Percentiles rank a stretch among this genome's conserved stretches.
Evolutionary conservation across 192 early-diverging fungal genomes (phyloP).

Genomic region (Phlyctochytrium bullatum): DNA sequence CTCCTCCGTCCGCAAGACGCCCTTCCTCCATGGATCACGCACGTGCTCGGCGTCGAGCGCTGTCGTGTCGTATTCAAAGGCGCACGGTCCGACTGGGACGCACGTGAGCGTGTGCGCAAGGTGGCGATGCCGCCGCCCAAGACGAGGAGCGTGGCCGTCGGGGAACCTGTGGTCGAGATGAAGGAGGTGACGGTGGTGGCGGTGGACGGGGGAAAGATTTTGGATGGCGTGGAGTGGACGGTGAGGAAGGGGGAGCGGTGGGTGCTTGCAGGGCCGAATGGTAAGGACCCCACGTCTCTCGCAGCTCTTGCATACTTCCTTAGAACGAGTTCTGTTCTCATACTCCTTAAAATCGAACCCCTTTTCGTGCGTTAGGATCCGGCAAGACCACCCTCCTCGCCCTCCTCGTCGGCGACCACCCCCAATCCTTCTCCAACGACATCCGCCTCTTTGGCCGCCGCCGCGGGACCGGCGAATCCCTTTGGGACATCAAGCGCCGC

Average conservation of each 20-base stretch:
- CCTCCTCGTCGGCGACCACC: slow-evolving; percentile 55
- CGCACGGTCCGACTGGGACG: slow-evolving; percentile 21
- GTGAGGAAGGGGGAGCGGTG: slow-evolving; percentile 49
- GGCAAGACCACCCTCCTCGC: slow-evolving; percentile 59
- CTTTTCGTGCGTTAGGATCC: too few species aligned
- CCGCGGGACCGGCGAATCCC: slow-evolving; percentile 52
- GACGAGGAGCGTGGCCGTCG: not conserved
- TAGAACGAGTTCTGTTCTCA: not conserved
- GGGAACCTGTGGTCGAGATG: slow-evolving; percentile 36
- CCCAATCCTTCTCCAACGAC: slow-evolving; percentile 57
- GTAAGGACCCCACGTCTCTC: slow-evolving; percentile 31
- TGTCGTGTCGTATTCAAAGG: slow-evolving; percentile 38
- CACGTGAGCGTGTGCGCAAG: not conserved
- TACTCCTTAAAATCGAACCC: too few species aligned
- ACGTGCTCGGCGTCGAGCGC: slow-evolving; percentile 43
- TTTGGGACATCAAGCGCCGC: slow-evolving; percentile 57
- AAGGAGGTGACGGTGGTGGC: slow-evolving; percentile 44
- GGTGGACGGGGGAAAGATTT: slow-evolving; percentile 36
- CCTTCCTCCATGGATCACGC: slow-evolving; percentile 52
- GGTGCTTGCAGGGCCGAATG: slow-evolving; percentile 53
- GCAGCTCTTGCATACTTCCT: not conserved
- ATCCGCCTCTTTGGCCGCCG: slow-evolving; percentile 50
- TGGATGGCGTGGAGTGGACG: slow-evolving; percentile 46
- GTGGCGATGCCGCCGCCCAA: not conserved
- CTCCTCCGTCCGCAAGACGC: slow-evolving; percentile 54